Conservation (phyloP, 2,329 filamentous ascomycete genomes). For the Penicillium sp. region DNA sequence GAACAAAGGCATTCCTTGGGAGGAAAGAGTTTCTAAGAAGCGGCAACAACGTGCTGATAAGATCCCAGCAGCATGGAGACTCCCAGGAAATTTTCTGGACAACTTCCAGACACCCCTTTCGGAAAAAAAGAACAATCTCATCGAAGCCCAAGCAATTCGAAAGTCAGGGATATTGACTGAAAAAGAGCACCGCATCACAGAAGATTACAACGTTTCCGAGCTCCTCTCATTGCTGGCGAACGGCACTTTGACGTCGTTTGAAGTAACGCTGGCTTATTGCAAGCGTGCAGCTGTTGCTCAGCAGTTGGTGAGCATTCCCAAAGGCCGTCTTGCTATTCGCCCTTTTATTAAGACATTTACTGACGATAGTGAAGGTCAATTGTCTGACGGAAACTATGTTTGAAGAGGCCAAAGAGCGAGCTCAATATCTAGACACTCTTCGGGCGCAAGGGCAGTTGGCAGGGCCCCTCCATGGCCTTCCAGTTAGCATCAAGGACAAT, state of each 20-base stretch:
- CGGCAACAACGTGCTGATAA: constrained; percentile 14
- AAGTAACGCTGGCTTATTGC: constrained; percentile 53
- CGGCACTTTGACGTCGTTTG: constrained; percentile 34
- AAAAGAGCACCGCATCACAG: constrained; percentile 54
- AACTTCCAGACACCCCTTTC: constrained; percentile 14
- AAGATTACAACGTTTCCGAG: constrained; percentile 39
- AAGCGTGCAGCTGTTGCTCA: constrained; percentile 39
- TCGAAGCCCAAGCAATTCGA: constrained; percentile 15
- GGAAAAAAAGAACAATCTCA: constrained; percentile 21
- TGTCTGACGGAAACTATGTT: constrained; percentile 37
- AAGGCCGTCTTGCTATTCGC: too few species aligned
- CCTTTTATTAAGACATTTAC: not conserved
- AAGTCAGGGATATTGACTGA: constrained; percentile 47
- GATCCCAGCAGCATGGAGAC: constrained; percentile 22
- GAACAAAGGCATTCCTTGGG: constrained; percentile 6
- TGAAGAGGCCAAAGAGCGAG: constrained; percentile 26
- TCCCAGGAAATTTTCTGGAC: constrained; percentile 13
- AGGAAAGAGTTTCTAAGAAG: constrained; percentile 17
- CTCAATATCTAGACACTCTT: constrained; percentile 29
- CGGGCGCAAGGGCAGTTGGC: constrained; percentile 26
- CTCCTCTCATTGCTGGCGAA: constrained; percentile 31
- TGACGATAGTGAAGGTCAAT: constrained; percentile 15
- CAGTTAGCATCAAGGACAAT: constrained; percentile 40
- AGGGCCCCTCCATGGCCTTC: constrained; percentile 36
- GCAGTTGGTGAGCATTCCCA: constrained; percentile 30